Base-by-base conservation (phyloP, 345 rosid genomes). In the Xanthoceras sorbifolium region DNA sequence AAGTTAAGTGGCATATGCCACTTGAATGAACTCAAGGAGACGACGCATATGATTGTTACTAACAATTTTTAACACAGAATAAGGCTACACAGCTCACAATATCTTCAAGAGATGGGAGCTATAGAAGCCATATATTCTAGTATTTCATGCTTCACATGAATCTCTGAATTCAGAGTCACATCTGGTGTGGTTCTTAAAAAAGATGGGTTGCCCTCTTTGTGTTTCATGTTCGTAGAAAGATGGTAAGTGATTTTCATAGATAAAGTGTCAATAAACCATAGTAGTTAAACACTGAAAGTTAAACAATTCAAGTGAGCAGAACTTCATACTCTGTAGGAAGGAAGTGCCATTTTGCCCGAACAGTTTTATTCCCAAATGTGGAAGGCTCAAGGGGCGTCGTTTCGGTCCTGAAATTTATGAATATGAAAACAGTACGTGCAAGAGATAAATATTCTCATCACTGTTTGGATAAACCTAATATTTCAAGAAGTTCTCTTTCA, bases 261-360 rank as follows among this genome's bases (percentile, higher is more conserved):
- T 64, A 17, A 20, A 36, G 25, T 48, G 9, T 48, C 38, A 46
- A 26, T 15, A 28, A 25, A 68, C 29, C 72, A 44, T 42, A 12
- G 44, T 11, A 18, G 17, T 10, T 36, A 20, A 3, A 20, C 8
- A n/a, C 50, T 3, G 22, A 25, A 10, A 42, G 17, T 40, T 4
- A 26, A 52, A 40, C 18, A 17, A 6, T 65, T 12, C 9, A 17
- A 28, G 44, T 36, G 42, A 46, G 23, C 63, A 40, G 18, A 60
- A 76, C 44, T 78, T 42, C 89, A 89, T 89, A 94, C 98, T 91
- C 93, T 40, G 94, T 75, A 65, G 94, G 89, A 55, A 94, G 88
- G 76, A 90, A 90, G 48, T 80, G 77, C 97, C 97, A 93, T 82
- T 81, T 89, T 36, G 85, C 78, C 17, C 87, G 82, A 81, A 77